phyloP scores from a whole-genome alignment of 805 yeast genomes.

The Jamesozyma hellenica region DNA sequence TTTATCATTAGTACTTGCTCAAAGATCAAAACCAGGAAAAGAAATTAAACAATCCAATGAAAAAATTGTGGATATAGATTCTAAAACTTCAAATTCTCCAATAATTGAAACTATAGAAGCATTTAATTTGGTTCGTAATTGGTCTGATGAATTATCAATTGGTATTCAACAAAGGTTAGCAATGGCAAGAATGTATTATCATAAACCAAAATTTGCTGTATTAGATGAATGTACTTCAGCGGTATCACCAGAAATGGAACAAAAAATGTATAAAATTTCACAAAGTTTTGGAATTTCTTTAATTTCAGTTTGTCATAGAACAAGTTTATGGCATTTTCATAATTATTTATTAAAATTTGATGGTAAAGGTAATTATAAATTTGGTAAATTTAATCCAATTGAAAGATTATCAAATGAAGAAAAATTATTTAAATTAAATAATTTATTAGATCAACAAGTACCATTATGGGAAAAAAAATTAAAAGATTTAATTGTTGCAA shows the following conservation, averaged over 20 bases:
- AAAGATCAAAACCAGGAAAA: background rate
- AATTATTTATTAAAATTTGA: constrained; percentile 71
- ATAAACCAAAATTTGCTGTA: constrained; percentile 86
- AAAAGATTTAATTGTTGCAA: constrained; percentile 48
- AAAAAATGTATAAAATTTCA: constrained; percentile 77
- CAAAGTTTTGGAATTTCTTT: constrained; percentile 70
- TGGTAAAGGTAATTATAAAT: constrained; percentile 65
- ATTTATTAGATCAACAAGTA: constrained; percentile 53
- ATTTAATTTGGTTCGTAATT: constrained; percentile 59
- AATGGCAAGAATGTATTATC: constrained; percentile 86
- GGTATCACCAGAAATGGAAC: constrained; percentile 84
- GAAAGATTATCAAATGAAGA: constrained; percentile 66
- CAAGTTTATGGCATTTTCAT: constrained; percentile 90
- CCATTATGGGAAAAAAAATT: constrained; percentile 59
- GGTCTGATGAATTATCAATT: constrained; percentile 81
- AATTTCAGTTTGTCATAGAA: constrained; percentile 84
- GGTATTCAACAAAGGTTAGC: constrained; percentile 93
- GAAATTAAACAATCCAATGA: background rate
- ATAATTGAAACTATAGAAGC: constrained; percentile 35
- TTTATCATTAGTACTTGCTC: constrained; percentile 30
- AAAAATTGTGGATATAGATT: background rate
- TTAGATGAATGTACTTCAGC: constrained; percentile 94
- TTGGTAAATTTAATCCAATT: constrained; percentile 57
- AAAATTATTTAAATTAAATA: constrained; percentile 63
- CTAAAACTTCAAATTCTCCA: background rate